A percentile compares a stretch with the other conserved stretches of the same genome.
phyloP scores from a whole-genome alignment of 1,284 basidiomycete genomes.

The Fereydounia khargensis region DNA sequence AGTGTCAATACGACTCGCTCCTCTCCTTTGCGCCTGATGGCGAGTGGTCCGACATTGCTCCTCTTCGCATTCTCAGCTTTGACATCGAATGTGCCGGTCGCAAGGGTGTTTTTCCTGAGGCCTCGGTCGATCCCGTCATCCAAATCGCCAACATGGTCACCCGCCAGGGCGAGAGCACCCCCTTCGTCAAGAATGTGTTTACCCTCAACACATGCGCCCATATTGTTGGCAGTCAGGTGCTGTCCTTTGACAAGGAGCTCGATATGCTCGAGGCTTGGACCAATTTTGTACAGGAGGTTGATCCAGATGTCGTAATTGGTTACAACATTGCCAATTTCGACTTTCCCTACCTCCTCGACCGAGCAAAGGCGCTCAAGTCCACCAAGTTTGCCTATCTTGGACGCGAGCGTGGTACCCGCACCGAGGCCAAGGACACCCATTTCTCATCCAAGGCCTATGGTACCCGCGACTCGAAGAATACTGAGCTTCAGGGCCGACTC shows the following conservation, averaged over 20 bases:
- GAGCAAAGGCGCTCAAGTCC: conserved; percentile 53
- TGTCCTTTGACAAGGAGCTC: conserved; percentile 48
- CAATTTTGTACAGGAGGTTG: conserved; percentile 51
- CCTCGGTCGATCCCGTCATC: conserved; percentile 53
- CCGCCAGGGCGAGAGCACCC: conserved; percentile 51
- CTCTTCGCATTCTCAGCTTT: conserved; percentile 55
- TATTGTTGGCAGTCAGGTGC: conserved; percentile 55
- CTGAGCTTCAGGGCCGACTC: conserved; percentile 54
- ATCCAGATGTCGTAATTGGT: conserved; percentile 56
- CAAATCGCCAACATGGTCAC: conserved; percentile 58
- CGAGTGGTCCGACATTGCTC: conserved; percentile 54
- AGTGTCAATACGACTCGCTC: conserved; percentile 47
- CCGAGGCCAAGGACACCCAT: conserved; percentile 56
- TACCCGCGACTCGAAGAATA: conserved; percentile 55
- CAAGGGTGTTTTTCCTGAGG: conserved; percentile 55
- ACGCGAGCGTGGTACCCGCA: conserved; percentile 47
- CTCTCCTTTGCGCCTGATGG: conserved; percentile 49
- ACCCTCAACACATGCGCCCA: conserved; percentile 54
- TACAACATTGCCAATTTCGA: conserved; percentile 58
- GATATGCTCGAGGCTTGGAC: conserved; percentile 55
- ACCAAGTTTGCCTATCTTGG: conserved; percentile 53
- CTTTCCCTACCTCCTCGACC: conserved; percentile 56
- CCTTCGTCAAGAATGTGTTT: conserved; percentile 56
- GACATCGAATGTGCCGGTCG: conserved; percentile 57
- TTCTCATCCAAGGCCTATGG: conserved; percentile 58